A percentile compares a stretch with the other conserved stretches of the same genome.
phyloP scores from a whole-genome alignment of 176 grass and related monocot species.

The Carex parvula region DNA sequence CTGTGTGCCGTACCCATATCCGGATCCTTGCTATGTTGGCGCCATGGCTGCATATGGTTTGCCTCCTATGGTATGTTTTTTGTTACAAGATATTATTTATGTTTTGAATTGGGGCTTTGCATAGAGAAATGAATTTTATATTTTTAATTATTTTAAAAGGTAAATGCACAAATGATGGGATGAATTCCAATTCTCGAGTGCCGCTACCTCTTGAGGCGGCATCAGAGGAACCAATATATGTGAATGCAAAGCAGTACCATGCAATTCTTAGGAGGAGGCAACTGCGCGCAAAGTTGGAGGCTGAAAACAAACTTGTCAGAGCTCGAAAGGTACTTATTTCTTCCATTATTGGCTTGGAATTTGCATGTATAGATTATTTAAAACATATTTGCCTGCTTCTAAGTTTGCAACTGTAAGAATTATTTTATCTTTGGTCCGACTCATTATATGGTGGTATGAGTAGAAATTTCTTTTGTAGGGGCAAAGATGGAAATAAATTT shows the following conservation, averaged over 20 bases:
- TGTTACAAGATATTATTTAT: not conserved
- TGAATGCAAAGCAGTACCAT: slow-evolving; percentile 88
- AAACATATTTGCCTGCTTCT: not conserved
- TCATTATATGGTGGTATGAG: not conserved
- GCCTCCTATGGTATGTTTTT: slow-evolving; percentile 51
- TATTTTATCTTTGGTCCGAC: not conserved
- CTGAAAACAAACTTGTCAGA: slow-evolving; percentile 92
- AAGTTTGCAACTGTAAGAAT: not conserved
- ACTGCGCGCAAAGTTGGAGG: slow-evolving; percentile 84
- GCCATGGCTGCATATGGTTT: slow-evolving; percentile 51
- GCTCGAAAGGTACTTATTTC: slow-evolving; percentile 56
- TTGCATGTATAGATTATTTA: not conserved
- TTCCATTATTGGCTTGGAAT: not conserved
- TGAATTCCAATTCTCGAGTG: slow-evolving; percentile 53
- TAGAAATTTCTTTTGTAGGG: not conserved
- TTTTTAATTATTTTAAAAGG: slow-evolving; percentile 37
- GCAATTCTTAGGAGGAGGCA: slow-evolving; percentile 91
- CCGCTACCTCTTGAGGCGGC: slow-evolving; percentile 73
- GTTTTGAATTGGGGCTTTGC: slow-evolving; percentile 11
- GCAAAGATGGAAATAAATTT: not conserved
- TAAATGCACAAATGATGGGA: slow-evolving; percentile 61
- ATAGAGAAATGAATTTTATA: not conserved
- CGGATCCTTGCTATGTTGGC: slow-evolving; percentile 56
- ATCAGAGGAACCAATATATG: slow-evolving; percentile 86
- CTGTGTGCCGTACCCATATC: slow-evolving; percentile 65